Conservation (phyloP, 129 eudicot species). For the Flaveria ramosissima region DNA sequence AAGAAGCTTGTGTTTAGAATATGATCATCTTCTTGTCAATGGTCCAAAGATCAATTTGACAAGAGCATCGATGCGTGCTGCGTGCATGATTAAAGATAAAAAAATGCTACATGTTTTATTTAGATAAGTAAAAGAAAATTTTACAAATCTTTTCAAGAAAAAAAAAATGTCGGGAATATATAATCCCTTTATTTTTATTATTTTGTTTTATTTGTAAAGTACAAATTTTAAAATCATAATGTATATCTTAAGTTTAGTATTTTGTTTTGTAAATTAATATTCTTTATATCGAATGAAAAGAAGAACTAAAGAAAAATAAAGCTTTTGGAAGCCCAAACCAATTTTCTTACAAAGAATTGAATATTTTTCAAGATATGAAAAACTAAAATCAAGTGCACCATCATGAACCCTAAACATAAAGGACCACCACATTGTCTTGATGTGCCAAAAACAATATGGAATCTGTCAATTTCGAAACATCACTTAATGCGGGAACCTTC, state of each 20-base stretch:
- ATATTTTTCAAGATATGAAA: background rate
- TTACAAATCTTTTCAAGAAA: background rate
- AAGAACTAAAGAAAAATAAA: background rate
- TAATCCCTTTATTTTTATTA: background rate
- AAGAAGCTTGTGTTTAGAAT: background rate
- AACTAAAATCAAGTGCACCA: background rate
- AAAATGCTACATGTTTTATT: constrained; percentile 13
- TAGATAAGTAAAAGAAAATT: constrained; percentile 23
- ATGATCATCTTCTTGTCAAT: constrained; percentile 24
- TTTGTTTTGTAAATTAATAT: background rate
- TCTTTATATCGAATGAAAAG: background rate
- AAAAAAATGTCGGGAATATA: background rate
- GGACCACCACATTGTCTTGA: constrained; percentile 45
- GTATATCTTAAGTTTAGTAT: background rate
- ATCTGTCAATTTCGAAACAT: constrained; percentile 31
- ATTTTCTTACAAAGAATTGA: background rate
- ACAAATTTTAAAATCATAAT: background rate
- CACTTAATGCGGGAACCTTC: constrained; percentile 20
- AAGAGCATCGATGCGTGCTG: constrained; percentile 19
- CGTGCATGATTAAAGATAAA: constrained; percentile 21
- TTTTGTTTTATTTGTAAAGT: background rate
- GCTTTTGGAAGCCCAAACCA: background rate
- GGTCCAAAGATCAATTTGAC: constrained; percentile 23
- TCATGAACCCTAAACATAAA: constrained; percentile 29
- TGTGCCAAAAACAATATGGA: constrained; percentile 44